A percentile compares a stretch with the other conserved stretches of the same genome.
Conservation (phyloP, 2,329 filamentous ascomycete species). For the Hymenoscyphus albidus region DNA sequence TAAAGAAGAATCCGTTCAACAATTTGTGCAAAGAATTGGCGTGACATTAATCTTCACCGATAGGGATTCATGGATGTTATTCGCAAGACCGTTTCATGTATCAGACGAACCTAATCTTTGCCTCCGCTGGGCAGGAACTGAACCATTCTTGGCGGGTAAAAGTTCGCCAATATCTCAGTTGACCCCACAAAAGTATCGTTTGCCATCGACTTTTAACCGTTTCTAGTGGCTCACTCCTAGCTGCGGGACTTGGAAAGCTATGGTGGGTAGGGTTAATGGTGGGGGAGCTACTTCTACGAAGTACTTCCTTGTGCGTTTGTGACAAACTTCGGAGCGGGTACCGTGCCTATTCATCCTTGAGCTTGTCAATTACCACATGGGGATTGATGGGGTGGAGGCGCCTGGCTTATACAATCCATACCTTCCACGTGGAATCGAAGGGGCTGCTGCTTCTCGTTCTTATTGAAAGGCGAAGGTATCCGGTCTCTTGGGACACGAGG, state of each 20-base stretch:
- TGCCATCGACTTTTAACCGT: background rate
- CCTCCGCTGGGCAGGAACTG: background rate
- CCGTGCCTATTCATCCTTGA: background rate
- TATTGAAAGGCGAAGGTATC: background rate
- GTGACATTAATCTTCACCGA: background rate
- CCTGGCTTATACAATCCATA: background rate
- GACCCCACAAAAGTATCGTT: background rate
- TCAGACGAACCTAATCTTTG: background rate
- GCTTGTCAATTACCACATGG: background rate
- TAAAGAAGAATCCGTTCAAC: background rate
- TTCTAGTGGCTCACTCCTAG: background rate
- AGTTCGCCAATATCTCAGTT: background rate
- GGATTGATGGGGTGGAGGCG: background rate
- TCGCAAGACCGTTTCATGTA: background rate
- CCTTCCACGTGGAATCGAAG: background rate
- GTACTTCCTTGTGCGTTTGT: background rate
- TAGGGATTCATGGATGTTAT: background rate
- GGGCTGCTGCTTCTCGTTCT: background rate
- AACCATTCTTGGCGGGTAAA: background rate
- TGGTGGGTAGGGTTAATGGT: too few species aligned
- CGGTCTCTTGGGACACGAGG: background rate
- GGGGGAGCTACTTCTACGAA: too few species aligned
- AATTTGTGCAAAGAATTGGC: background rate
- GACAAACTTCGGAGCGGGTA: background rate
- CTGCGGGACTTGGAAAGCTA: background rate